Evolutionary conservation across 805 yeast species (phyloP).

Genomic region (Metschnikowia peoriensis): DNA sequence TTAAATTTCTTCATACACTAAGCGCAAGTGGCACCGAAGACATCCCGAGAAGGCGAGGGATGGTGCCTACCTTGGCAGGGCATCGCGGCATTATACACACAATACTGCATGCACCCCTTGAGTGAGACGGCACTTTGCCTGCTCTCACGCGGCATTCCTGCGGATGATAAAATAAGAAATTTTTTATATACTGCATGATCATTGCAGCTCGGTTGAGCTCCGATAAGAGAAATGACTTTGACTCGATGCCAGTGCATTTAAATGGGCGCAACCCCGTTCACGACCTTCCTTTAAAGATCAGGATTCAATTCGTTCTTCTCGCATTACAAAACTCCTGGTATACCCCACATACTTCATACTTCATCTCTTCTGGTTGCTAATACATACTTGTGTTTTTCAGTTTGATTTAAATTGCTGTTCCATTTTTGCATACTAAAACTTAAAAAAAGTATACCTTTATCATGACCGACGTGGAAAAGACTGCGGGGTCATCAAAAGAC

Average conservation of each 20-base stretch:
- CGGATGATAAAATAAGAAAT: not conserved
- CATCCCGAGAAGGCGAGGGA: not conserved
- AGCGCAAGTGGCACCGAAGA: conserved; percentile 9
- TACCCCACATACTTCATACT: too few species aligned
- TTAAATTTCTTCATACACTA: not conserved
- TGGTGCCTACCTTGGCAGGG: not conserved
- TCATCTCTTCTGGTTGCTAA: too few species aligned
- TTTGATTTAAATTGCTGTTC: not conserved
- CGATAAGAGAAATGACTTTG: not conserved
- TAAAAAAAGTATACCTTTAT: not conserved
- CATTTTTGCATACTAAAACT: not conserved
- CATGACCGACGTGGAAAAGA: conserved; percentile 18
- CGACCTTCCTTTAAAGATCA: not conserved
- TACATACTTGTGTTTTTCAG: not conserved
- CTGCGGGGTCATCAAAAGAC: conserved; percentile 16
- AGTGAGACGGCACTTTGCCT: conserved; percentile 5
- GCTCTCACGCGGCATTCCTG: conserved; percentile 3
- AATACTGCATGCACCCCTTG: not conserved
- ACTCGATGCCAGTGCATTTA: not conserved
- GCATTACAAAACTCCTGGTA: too few species aligned
- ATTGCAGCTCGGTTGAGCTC: not conserved
- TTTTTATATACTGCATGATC: conserved; percentile 1
- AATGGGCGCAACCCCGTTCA: conserved; percentile 1
- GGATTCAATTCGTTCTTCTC: too few species aligned
- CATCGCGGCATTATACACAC: conserved; percentile 2